Evolutionary conservation across 2,329 filamentous ascomycete genomes (phyloP), one percentile per base, ranked within the genome.

Genomic region (Teratosphaeria gauchensis): DNA sequence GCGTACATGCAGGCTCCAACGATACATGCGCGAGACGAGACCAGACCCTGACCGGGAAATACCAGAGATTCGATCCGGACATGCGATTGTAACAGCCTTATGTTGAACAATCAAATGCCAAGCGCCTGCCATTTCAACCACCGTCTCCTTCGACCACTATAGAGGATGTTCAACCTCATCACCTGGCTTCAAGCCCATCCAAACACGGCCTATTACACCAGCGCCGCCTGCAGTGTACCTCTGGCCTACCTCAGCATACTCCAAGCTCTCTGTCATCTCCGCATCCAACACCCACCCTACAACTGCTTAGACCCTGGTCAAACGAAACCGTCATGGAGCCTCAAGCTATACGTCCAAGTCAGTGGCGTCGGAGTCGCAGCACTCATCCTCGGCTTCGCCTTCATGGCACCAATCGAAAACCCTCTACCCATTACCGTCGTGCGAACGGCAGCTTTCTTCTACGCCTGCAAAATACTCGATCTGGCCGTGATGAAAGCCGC

Each of bases 381-480:
- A 2, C 11, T 31, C 1, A 9, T 30, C 4, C 5, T 30, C 11
- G 31, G 14, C 31, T 55, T 28, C 33, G 12, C 12, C 3, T 14
- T 38, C 14, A 38, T 28, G 31, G 21, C 21, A 21, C 35, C 53
- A 1, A 55, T 35, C 14, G n/a, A 28, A n/a, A 24, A 55, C 9
- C 59, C 59, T 3, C 52, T 60, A 0, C n/a, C 24, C n/a, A 48
- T 56, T 28, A 55, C 56, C 32, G 55, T 33, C 1, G 7, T 61
- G 12, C 52, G 64, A 24, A 59, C 62, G 3, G 38, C 62, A 7
- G 58, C 53, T 53, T 65, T 66, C 57, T 65, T 65, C 61, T 63
- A 63, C 42, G 57, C 61, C 16, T 62, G 60, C 54, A 64, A 66
- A 53, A 28, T 60, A 4, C 53, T 65, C 1, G 64, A 65, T 35